phyloP scores from a whole-genome alignment of 1,139 yeast species.

The Lodderomyces theae region DNA sequence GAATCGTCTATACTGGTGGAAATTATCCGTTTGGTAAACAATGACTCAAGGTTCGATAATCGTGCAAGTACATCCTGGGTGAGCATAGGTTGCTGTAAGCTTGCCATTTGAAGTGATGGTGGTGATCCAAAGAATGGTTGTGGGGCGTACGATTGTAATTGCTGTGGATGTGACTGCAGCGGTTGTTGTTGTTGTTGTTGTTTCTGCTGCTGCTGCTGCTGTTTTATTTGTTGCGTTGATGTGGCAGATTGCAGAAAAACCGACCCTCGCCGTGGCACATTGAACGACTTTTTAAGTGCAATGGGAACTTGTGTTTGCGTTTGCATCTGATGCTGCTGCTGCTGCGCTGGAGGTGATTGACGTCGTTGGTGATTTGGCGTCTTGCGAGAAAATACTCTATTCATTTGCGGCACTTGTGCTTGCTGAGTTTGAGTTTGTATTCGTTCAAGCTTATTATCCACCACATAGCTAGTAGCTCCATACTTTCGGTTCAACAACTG shows the following conservation, averaged over 20 bases:
- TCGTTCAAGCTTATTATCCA: background rate
- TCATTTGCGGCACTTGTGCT: background rate
- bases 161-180: background rate
- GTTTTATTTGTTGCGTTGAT: background rate
- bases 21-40: conserved; percentile 7
- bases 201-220: background rate
- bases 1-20: conserved; percentile 7
- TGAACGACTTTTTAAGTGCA: background rate
- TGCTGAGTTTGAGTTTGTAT: background rate
- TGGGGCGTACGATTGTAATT: conserved; percentile 1
- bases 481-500: conserved; percentile 28
- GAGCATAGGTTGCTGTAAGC: background rate
- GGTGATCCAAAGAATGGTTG: background rate
- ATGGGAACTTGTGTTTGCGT: conserved; percentile 1
- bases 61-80: conserved; percentile 11
- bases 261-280: conserved; percentile 1
- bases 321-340: conserved; percentile 3
- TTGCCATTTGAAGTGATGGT: background rate
- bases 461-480: conserved; percentile 14
- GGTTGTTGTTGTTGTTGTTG: background rate
- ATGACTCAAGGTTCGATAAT: conserved; percentile 10
- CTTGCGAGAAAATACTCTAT: conserved; percentile 1
- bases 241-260: background rate
- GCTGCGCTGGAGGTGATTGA: conserved; percentile 5
- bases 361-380: background rate